Evolutionary conservation across 257 asterid species (phyloP).

Genomic region (Petunia secreta): DNA sequence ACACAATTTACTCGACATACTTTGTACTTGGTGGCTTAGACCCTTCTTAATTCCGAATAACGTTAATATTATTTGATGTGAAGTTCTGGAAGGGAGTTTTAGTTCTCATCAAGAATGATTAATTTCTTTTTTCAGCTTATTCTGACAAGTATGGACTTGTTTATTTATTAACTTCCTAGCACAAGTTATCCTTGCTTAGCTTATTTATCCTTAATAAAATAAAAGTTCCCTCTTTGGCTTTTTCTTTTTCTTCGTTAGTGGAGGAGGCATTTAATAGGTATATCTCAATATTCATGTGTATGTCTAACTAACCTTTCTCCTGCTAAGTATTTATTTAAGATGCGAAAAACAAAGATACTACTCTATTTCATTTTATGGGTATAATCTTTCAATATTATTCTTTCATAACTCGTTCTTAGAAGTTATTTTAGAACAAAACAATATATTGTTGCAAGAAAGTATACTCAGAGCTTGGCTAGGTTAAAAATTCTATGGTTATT

Average conservation of each 20-base stretch:
- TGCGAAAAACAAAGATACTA: neutral
- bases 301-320: neutral
- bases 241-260: neutral
- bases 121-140: neutral
- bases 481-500: no score
- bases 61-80: slow-evolving; percentile 1
- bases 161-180: neutral
- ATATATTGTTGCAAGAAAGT: no score
- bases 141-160: neutral
- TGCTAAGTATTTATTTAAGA: no score
- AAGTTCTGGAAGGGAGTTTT: neutral
- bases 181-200: neutral
- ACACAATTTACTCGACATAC: neutral
- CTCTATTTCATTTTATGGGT: neutral
- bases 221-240: neutral
- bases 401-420: no score
- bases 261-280: neutral
- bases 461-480: no score
- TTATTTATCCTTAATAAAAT: neutral
- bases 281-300: neutral
- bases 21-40: neutral
- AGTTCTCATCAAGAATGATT: slow-evolving; percentile 4
- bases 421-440: no score
- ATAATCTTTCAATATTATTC: no score
- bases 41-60: neutral